Evolutionary conservation across 352 stramenopile species (phyloP).

Genomic region (Pythium aquatile): DNA sequence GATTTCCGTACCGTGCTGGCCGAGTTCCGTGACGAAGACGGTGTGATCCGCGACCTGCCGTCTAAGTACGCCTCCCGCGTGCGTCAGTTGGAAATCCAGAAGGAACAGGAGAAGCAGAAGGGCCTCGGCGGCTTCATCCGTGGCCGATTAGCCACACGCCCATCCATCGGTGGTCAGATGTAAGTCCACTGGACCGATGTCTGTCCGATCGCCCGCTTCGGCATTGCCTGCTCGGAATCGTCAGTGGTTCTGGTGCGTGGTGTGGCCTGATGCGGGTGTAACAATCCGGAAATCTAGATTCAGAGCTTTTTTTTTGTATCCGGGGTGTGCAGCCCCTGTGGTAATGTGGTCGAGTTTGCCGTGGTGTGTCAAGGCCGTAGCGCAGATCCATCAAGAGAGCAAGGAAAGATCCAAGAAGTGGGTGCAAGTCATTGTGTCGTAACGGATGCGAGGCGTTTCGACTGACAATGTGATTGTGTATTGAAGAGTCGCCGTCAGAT

Average conservation of each 20-base stretch:
- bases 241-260: not conserved
- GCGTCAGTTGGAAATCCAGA: slow-evolving; percentile 76
- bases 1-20: slow-evolving; percentile 77
- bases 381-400: not conserved
- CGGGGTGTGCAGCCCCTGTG: slow-evolving; percentile 9
- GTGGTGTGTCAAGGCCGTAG: not conserved
- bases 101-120: slow-evolving; percentile 79
- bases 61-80: slow-evolving; percentile 77
- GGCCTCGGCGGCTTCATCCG: slow-evolving; percentile 82
- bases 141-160: slow-evolving; percentile 65
- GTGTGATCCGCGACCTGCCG: slow-evolving; percentile 73
- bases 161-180: slow-evolving; percentile 30
- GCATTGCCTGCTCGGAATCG: not conserved
- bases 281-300: slow-evolving; percentile 22
- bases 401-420: slow-evolving; percentile 5
- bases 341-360: not conserved
- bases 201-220: not conserved
- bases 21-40: slow-evolving; percentile 83
- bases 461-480: not conserved
- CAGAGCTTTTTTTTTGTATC: slow-evolving; percentile 10
- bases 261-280: not conserved
- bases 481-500: slow-evolving; percentile 20
- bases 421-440: not conserved
- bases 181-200: not conserved
- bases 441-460: slow-evolving; percentile 6